Evolutionary conservation across 2,329 filamentous ascomycete species (phyloP), one percentile per base, ranked within the genome.

Genomic region (Delphinella strobiligena): DNA sequence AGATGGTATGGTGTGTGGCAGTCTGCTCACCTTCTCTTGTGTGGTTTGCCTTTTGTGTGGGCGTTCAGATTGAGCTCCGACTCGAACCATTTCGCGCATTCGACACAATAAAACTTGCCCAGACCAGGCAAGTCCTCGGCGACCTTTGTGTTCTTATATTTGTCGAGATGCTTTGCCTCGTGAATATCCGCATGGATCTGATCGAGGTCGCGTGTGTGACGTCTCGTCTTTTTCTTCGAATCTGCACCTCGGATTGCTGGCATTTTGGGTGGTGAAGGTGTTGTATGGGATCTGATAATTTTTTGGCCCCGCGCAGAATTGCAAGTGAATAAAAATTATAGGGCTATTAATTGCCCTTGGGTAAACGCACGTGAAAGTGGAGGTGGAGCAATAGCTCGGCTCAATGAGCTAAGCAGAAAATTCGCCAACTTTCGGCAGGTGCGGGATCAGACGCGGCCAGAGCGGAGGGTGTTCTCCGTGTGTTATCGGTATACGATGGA

Each of bases 21-120:
- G n/a, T n/a, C n/a, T n/a, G 54, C 61, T 48, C 55, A 86, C 84
- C 82, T 82, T 68, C 87, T 77, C 74, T 88, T 95, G 64, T 98
- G 91, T 48, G 84, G 85, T 66, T 95, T 98, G 51, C 85, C 86
- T 60, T 82, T 85, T 42, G 71, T 70, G 63, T 98, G 91, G 19
- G 75, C 70, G 27, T 72, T 68, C 42, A 93, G 67, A 51, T 84
- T 93, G 51, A 73, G 61, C 49, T 91, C 82, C 36, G 78, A 82
- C 60, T 96, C 89, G 60, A 93, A 96, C 81, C 85, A 96, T 66
- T 93, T 96, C 47, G 91, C 82, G 61, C 91, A 98, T 62, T 94
- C 83, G 12, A 82, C 70, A 61, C 91, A 98, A 62, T 95, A 96
- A 59, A 80, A 80, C 51, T 77, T 72, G 18, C 91, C 91, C 36